phyloP scores from a whole-genome alignment of 2,329 filamentous ascomycete species.

The Cladosporium velox region DNA sequence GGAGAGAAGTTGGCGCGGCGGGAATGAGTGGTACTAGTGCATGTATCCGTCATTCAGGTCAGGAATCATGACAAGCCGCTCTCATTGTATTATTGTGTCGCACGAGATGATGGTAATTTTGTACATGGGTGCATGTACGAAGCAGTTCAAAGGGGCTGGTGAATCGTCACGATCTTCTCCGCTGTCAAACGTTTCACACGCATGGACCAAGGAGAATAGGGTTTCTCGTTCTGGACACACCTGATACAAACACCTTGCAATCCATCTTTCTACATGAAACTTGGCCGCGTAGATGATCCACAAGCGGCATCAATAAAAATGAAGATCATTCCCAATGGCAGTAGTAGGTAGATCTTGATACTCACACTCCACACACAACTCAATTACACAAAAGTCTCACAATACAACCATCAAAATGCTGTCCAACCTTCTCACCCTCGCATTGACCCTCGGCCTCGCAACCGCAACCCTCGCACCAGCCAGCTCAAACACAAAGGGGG shows the following conservation, averaged over 20 bases:
- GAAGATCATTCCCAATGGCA: background rate
- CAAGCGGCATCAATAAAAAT: background rate
- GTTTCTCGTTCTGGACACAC: background rate
- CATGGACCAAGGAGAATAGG: background rate
- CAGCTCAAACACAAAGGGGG: constrained; percentile 41
- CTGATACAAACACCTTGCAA: constrained; percentile 8
- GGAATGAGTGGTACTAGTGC: too few species aligned
- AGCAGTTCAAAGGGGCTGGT: background rate
- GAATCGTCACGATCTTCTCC: background rate
- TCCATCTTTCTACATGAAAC: constrained; percentile 13
- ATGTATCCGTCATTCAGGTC: too few species aligned
- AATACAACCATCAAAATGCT: background rate
- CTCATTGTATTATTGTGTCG: background rate
- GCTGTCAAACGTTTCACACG: background rate
- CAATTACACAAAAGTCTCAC: background rate
- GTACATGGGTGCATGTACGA: background rate
- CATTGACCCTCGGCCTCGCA: constrained; percentile 27
- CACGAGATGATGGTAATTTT: background rate
- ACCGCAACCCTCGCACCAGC: constrained; percentile 42
- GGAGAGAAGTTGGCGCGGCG: background rate
- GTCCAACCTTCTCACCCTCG: constrained; percentile 21
- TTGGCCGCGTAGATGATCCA: background rate
- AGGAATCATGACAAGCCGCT: background rate
- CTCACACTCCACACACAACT: background rate
- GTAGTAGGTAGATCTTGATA: background rate